Conservation (phyloP, 176 grass and related monocot species). For the Poa pratensis region DNA sequence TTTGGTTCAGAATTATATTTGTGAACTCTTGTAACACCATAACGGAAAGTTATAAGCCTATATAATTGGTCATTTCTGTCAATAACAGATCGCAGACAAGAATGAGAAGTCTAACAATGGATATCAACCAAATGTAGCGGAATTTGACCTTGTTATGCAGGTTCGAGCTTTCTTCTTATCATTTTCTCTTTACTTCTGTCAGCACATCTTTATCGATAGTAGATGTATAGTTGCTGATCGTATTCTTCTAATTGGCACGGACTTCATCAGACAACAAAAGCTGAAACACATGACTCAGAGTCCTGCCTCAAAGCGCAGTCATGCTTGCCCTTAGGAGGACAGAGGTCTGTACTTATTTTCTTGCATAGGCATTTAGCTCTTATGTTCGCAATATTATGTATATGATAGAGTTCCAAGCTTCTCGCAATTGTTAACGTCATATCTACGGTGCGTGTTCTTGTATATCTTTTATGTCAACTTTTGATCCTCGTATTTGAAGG, state of each 20-base stretch:
- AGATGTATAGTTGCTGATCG: conserved; percentile 31
- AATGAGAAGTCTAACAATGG: conserved; percentile 54
- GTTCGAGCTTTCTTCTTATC: conserved; percentile 47
- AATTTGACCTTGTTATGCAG: conserved; percentile 99
- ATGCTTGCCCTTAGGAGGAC: conserved; percentile 93
- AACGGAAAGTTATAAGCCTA: conserved; percentile 11
- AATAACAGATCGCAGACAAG: conserved; percentile 60
- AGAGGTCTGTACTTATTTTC: conserved; percentile 61
- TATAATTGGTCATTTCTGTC: conserved; percentile 30
- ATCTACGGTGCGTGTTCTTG: conserved; percentile 6
- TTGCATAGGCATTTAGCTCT: conserved; percentile 21
- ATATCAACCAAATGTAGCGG: conserved; percentile 76
- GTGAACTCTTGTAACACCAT: neutral
- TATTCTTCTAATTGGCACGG: conserved; percentile 39
- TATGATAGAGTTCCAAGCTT: conserved; percentile 24
- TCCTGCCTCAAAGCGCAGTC: conserved; percentile 81
- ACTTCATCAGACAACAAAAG: conserved; percentile 87
- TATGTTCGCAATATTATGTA: conserved; percentile 26
- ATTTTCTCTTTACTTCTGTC: conserved; percentile 20
- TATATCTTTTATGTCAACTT: conserved; percentile 40
- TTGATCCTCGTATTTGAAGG: conserved; percentile 74
- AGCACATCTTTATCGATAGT: conserved; percentile 24
- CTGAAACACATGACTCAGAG: conserved; percentile 79
- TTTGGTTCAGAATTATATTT: conserved; percentile 9
- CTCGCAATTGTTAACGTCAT: neutral